A percentile compares a stretch with the other conserved stretches of the same genome.
Conservation (phyloP, 1,139 yeast species). For the Yamadazyma triangularis region DNA sequence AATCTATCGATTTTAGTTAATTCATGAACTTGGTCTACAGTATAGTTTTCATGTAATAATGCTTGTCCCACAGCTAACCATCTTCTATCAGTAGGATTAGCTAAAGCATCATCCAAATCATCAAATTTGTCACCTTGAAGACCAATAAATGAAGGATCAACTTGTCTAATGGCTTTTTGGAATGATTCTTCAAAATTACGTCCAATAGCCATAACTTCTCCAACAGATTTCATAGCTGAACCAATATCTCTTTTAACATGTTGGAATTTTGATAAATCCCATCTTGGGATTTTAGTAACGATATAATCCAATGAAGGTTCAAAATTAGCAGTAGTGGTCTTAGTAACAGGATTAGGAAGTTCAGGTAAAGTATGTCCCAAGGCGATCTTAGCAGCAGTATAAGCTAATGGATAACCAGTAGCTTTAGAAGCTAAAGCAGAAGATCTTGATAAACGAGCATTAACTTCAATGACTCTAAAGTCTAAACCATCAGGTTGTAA, state of each 20-base stretch:
- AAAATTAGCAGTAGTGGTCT: constrained; percentile 92
- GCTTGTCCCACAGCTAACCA: constrained; percentile 99
- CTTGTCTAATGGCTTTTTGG: constrained; percentile 97
- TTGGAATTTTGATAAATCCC: constrained; percentile 96
- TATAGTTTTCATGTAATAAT: constrained; percentile 77
- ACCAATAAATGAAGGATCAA: constrained; percentile 87
- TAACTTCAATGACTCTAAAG: constrained; percentile 94
- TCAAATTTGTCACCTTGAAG: constrained; percentile 88
- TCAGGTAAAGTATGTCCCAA: constrained; percentile 93
- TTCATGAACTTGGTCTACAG: constrained; percentile 89
- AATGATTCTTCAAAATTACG: constrained; percentile 96
- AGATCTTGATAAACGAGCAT: constrained; percentile 95
- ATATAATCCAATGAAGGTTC: constrained; percentile 96
- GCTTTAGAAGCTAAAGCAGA: constrained; percentile 98
- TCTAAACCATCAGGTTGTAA: constrained; percentile 93
- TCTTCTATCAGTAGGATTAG: constrained; percentile 95
- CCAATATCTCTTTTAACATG: constrained; percentile 92
- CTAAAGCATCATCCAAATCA: constrained; percentile 71
- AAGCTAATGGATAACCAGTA: constrained; percentile 97
- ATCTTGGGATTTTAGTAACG: constrained; percentile 96
- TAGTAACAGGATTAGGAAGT: constrained; percentile 93
- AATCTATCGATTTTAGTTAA: constrained; percentile 91
- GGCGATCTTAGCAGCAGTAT: constrained; percentile 97
- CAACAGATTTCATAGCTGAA: constrained; percentile 97
- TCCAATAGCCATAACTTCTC: constrained; percentile 99